These are phyloP conservation scores for Penicillium flavigenum DNA, from an alignment of 495 filamentous ascomycete genomes.

Conservation along the genomic window DNA sequence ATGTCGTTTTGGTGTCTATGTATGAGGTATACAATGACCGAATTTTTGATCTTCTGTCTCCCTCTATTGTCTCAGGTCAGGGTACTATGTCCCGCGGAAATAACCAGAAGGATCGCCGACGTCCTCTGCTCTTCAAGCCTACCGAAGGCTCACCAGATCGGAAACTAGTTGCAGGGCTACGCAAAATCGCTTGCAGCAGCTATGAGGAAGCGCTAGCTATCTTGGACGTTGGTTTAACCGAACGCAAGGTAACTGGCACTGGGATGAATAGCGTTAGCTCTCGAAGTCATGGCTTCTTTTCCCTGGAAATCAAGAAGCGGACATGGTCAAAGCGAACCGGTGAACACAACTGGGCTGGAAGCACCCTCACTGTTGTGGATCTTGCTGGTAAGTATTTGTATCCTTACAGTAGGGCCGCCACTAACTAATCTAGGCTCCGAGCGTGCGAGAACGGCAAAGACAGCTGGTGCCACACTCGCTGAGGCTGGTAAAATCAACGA, in stretches of 20 bases:
- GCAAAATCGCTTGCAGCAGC: constrained; percentile 83
- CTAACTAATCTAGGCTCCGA: constrained; percentile 63
- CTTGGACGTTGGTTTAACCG: constrained; percentile 83
- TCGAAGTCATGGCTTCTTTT: constrained; percentile 94
- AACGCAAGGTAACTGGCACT: constrained; percentile 85
- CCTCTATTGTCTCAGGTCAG: constrained; percentile 42
- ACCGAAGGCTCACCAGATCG: constrained; percentile 81
- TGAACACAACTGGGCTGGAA: constrained; percentile 68
- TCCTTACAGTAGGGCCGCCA: not conserved
- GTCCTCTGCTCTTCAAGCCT: constrained; percentile 80
- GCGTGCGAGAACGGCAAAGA: constrained; percentile 88
- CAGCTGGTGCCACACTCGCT: constrained; percentile 83
- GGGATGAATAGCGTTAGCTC: constrained; percentile 86
- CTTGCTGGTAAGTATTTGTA: constrained; percentile 63
- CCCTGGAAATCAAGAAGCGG: constrained; percentile 88
- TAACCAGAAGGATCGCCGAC: constrained; percentile 65
- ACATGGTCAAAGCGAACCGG: constrained; percentile 50
- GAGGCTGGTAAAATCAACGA: constrained; percentile 99
- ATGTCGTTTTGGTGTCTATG: constrained; percentile 90
- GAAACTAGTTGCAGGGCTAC: constrained; percentile 87
- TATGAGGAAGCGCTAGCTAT: constrained; percentile 88
- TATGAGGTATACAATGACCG: constrained; percentile 99
- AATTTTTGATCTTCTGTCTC: constrained; percentile 87
- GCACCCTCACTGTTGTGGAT: constrained; percentile 86
- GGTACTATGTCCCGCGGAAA: constrained; percentile 43